Percentiles rank a stretch among this genome's conserved stretches.
Conservation (phyloP, 805 yeast species). For the Candida caryicola region DNA sequence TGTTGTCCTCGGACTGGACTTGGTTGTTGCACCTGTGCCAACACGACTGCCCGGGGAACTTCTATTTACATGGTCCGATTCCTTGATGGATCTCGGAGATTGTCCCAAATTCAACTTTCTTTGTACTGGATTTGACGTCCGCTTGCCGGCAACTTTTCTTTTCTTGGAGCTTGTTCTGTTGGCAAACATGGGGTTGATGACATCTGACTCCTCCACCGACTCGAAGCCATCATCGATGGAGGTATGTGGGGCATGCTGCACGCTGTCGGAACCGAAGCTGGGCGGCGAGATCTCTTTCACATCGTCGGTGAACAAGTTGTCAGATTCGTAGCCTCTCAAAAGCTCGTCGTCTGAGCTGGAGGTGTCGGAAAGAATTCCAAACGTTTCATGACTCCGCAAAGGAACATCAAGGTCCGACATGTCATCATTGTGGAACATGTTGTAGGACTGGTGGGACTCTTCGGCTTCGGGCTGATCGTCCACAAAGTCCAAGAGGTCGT, state of each 20-base stretch:
- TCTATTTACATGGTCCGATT: not conserved
- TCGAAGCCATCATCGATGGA: slow-evolving; percentile 5
- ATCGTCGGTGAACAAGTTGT: not conserved
- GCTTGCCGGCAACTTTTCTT: slow-evolving; percentile 1
- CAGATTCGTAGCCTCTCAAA: slow-evolving; percentile 1
- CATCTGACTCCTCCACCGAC: slow-evolving; percentile 15
- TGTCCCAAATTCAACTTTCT: not conserved
- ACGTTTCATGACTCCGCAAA: slow-evolving; percentile 5
- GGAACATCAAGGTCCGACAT: slow-evolving; percentile 9
- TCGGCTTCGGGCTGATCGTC: slow-evolving; percentile 17
- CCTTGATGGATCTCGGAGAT: not conserved
- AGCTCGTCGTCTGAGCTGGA: slow-evolving; percentile 6
- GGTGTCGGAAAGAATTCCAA: slow-evolving; percentile 10
- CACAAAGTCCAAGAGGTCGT: slow-evolving; percentile 15
- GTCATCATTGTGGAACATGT: slow-evolving; percentile 6
- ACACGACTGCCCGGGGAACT: not conserved
- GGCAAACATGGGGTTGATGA: slow-evolving; percentile 18
- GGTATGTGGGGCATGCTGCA: not conserved
- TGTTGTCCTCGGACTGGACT: not conserved
- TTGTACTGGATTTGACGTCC: not conserved
- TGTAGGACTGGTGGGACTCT: slow-evolving; percentile 6
- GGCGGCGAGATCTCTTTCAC: not conserved
- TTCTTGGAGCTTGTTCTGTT: not conserved
- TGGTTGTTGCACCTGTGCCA: not conserved
- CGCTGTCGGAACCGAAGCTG: not conserved